A percentile compares a stretch with the other conserved stretches of the same genome.
Conservation (phyloP, 805 yeast genomes). For the Lipomyces sp. region DNA sequence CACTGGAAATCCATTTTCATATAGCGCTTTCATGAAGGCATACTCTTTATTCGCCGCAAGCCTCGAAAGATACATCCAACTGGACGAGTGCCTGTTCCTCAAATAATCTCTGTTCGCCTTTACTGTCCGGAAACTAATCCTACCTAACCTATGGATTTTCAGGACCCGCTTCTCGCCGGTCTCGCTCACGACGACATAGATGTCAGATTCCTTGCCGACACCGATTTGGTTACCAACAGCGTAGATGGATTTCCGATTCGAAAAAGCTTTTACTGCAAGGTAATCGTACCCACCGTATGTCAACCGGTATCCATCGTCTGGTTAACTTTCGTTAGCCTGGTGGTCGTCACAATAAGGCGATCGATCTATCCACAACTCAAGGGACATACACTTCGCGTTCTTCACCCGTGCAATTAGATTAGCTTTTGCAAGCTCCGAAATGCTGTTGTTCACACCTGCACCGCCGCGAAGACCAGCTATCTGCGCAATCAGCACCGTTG, state of each 20-base stretch:
- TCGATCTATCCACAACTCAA: too few relatives aligned
- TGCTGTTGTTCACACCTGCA: conserved; percentile 72
- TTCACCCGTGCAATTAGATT: conserved; percentile 72
- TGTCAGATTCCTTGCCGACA: conserved; percentile 97
- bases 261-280: conserved; percentile 80
- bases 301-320: conserved; percentile 82
- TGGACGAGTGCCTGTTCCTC: conserved; percentile 63
- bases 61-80: conserved; percentile 89
- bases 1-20: conserved; percentile 73
- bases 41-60: conserved; percentile 92
- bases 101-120: conserved; percentile 92
- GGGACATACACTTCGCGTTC: conserved; percentile 62
- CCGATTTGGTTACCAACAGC: conserved; percentile 87
- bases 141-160: conserved; percentile 89
- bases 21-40: conserved; percentile 75
- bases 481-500: conserved; percentile 76
- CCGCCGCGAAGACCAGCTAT: conserved; percentile 72
- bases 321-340: too few relatives aligned
- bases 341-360: too few relatives aligned
- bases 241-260: conserved; percentile 66
- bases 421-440: conserved; percentile 82
- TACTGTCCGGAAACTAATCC: conserved; percentile 89
- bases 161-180: conserved; percentile 67
- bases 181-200: conserved; percentile 72
- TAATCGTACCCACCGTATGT: conserved; percentile 91